Base-by-base conservation (phyloP, 305 asterid genomes). In the Andrographis paniculata region DNA sequence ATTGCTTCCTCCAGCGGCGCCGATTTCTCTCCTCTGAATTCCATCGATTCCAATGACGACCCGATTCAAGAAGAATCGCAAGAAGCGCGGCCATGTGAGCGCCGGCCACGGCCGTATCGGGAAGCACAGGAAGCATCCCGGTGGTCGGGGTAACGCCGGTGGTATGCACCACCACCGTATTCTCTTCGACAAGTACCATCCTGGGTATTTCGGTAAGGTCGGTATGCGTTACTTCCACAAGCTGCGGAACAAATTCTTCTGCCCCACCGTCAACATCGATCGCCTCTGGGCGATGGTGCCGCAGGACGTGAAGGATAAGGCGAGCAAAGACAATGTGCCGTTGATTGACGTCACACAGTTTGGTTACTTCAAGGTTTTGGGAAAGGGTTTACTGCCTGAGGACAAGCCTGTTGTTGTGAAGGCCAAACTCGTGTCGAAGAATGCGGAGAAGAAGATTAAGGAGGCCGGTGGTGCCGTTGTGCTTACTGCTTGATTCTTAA, bases 121-220 rank as follows among this genome's bases (percentile, higher is more conserved):
- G 0, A 81, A 81, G 46, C 93, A 81, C 70, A 70, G 87, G 46
- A 81, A 81, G 82, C 93, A 81, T 38, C 93, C 93, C 9, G 84
- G 80, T 1, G 93, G 93, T 30, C 84, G 93, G 5, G 93, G 87
- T 20, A 81, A 81, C 41, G 93, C 87, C 33, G 93, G 93, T 18
- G 93, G 93, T 2, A 78, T 81, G 85, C 93, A 82, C 69, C 93
- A 82, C 69, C 93, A 82, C 83, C 78, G 88, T 5, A 82, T 82
- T 73, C 81, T 82, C 37, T 82, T 82, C 76, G 93, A 82, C 74
- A 82, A 82, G 72, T 82, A 82, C 30, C 93, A 82, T 15, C 93
- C 88, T 0, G 88, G 93, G 2, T 82, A 78, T 71, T 82, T 82
- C 59, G 85, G 93, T 0, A 82, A 82, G 50, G 93, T 82, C 15